Evolutionary conservation across 495 filamentous ascomycete genomes (phyloP), one percentile per base, ranked within the genome.

Genomic region (Amorphotheca resinae): DNA sequence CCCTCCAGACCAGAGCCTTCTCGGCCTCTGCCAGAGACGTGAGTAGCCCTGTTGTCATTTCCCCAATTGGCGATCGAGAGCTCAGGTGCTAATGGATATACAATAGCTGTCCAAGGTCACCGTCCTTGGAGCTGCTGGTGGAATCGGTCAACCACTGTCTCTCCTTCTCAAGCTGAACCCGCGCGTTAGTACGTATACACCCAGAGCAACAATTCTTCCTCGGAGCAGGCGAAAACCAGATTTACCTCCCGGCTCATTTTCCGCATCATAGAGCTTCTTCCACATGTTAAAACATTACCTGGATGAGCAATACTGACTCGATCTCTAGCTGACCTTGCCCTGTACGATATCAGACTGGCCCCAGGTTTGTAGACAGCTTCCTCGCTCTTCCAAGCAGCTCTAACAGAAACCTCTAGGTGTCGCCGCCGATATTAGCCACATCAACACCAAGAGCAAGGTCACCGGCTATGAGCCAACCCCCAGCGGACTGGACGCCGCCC

Each of bases 131-230:
- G 91, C 89, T 51, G 80, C 81, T 61, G 91, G 91, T 68, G 91
- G 91, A 63, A 98, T 98, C 68, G 91, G 91, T 60, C 91, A 98
- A 74, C 91, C 91, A 57, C 68, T 98, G 50, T 98, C 91, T 39
- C 81, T 98, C 41, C 81, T 98, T 55, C 73, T 98, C 63, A 98
- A 98, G 82, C 79, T 95, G 64, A 96, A 96, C 79, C 88, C 87
- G 48, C 68, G 84, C 59, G 69, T 49, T 18, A 42, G 25, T 28
- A 28, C 25, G 25, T 28, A 28, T 28, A 28, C 25, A 28, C 25
- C 11, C 25, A 11, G 25, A n/a, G n/a, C n/a, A n/a, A 20, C 32
- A 31, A 35, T n/a, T 35, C 21, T 35, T 4, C 30, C 41, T 14
- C 32, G 15, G 21, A 17, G 14, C 25, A 14, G 12, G 18, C 25